Evolutionary conservation across 495 filamentous ascomycete species (phyloP).

Genomic region (Rostrohypoxylon terebratum): DNA sequence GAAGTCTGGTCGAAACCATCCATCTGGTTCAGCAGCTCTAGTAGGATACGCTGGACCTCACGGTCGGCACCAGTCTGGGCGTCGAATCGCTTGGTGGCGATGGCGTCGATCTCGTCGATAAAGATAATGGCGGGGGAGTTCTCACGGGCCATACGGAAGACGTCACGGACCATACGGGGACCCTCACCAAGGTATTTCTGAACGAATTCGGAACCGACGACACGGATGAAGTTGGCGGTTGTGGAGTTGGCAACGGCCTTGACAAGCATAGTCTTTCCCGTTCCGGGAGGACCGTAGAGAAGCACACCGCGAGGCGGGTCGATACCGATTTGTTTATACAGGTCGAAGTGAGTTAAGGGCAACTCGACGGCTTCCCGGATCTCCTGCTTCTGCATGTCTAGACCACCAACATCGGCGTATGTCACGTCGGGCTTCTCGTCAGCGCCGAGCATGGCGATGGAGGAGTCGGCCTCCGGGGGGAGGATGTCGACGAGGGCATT

Average conservation of each 20-base stretch:
- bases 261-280: slow-evolving; percentile 98
- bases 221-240: slow-evolving; percentile 97
- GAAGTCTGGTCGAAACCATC: slow-evolving; percentile 98
- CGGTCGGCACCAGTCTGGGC: slow-evolving; percentile 97
- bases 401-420: slow-evolving; percentile 95
- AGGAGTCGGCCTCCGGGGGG: slow-evolving; percentile 96
- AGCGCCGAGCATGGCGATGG: slow-evolving; percentile 95
- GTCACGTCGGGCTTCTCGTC: slow-evolving; percentile 99
- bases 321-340: slow-evolving; percentile 98
- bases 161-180: slow-evolving; percentile 97
- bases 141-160: slow-evolving; percentile 98
- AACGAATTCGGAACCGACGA: slow-evolving; percentile 97
- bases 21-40: slow-evolving; percentile 99
- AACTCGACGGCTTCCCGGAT: slow-evolving; percentile 97
- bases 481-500: slow-evolving; percentile 99
- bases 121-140: slow-evolving; percentile 99
- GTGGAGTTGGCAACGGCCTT: slow-evolving; percentile 99
- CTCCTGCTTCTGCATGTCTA: slow-evolving; percentile 99
- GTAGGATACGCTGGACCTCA: slow-evolving; percentile 96
- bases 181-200: slow-evolving; percentile 99
- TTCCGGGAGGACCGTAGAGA: slow-evolving; percentile 95
- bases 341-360: slow-evolving; percentile 94
- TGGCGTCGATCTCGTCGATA: slow-evolving; percentile 99
- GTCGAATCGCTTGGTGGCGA: slow-evolving; percentile 98
- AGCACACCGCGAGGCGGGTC: slow-evolving; percentile 96